These are phyloP conservation scores for Ustilago nuda DNA, from an alignment of 1,284 basidiomycete genomes.

Conservation along the genomic window DNA sequence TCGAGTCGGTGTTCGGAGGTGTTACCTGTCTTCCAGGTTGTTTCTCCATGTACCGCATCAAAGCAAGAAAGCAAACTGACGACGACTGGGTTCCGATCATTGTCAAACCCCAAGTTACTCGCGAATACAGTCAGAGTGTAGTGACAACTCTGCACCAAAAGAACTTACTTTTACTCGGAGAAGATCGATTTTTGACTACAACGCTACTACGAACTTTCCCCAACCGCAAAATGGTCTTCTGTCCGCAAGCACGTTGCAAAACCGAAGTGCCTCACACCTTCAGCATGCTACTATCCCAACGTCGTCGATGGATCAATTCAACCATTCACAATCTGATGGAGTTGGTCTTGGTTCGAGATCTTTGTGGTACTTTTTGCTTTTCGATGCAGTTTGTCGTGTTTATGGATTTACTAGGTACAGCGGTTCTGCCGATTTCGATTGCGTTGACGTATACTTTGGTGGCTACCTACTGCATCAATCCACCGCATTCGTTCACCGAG, in stretches of 20 bases:
- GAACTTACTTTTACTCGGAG: constrained; percentile 93
- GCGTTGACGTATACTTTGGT: constrained; percentile 88
- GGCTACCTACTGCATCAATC: constrained; percentile 80
- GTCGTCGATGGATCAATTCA: constrained; percentile 99
- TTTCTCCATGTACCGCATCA: constrained; percentile 99
- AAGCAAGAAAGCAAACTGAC: constrained; percentile 82
- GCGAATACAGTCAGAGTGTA: constrained; percentile 93
- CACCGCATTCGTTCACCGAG: constrained; percentile 86
- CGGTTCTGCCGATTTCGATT: constrained; percentile 94
- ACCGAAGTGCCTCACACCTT: constrained; percentile 98
- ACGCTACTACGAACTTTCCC: constrained; percentile 87
- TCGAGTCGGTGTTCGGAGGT: constrained; percentile 99
- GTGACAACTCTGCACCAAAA: constrained; percentile 97
- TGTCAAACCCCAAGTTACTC: constrained; percentile 95
- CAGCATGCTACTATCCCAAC: constrained; percentile 90
- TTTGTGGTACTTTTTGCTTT: constrained; percentile 78
- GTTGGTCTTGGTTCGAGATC: constrained; percentile 92
- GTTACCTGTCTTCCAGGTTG: constrained; percentile 98
- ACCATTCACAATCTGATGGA: constrained; percentile 99
- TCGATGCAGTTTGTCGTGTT: constrained; percentile 85
- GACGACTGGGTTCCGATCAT: constrained; percentile 98
- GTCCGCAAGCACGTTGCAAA: constrained; percentile 92
- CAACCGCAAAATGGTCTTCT: constrained; percentile 95
- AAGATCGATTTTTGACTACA: constrained; percentile 91
- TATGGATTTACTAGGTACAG: constrained; percentile 96